Conservation (phyloP, 805 yeast genomes). For the Candida taoyuanica region DNA sequence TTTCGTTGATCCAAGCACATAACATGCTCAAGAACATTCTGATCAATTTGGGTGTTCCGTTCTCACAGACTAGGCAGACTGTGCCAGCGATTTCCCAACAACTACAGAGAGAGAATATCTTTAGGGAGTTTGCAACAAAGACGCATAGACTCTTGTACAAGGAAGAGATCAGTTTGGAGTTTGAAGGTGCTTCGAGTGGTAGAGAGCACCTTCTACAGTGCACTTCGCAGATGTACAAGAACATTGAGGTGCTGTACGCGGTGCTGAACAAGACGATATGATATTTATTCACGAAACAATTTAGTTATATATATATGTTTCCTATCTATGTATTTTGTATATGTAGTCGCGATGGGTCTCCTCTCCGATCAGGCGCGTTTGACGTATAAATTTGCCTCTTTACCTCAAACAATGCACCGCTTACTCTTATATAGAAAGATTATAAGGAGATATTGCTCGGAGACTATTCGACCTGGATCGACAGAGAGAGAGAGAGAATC, state of each 20-base stretch:
- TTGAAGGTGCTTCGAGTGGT: slow-evolving; percentile 19
- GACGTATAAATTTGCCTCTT: no score
- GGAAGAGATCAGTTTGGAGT: slow-evolving; percentile 25
- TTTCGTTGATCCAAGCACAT: slow-evolving; percentile 29
- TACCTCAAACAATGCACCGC: no score
- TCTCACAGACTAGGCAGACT: slow-evolving; percentile 23
- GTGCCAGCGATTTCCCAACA: slow-evolving; percentile 27
- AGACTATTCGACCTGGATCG: no score
- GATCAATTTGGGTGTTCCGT: slow-evolving; percentile 30
- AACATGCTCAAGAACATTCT: slow-evolving; percentile 33
- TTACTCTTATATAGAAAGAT: no score
- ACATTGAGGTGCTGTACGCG: slow-evolving; percentile 19
- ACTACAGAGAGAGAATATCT: slow-evolving; percentile 27
- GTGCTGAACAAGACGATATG: slow-evolving; percentile 5
- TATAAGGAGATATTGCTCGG: no score
- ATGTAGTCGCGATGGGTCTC: neutral
- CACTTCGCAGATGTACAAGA: slow-evolving; percentile 28
- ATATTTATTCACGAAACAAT: no score
- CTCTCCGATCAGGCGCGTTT: no score
- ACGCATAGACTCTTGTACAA: slow-evolving; percentile 29
- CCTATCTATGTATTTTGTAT: neutral
- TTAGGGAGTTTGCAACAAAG: slow-evolving; percentile 30
- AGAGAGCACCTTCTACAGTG: slow-evolving; percentile 26
- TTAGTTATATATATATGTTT: neutral
- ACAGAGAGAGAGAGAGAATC: no score